Conservation (phyloP, 2,329 filamentous ascomycete species). For the Ilyonectria mors-panacis region DNA sequence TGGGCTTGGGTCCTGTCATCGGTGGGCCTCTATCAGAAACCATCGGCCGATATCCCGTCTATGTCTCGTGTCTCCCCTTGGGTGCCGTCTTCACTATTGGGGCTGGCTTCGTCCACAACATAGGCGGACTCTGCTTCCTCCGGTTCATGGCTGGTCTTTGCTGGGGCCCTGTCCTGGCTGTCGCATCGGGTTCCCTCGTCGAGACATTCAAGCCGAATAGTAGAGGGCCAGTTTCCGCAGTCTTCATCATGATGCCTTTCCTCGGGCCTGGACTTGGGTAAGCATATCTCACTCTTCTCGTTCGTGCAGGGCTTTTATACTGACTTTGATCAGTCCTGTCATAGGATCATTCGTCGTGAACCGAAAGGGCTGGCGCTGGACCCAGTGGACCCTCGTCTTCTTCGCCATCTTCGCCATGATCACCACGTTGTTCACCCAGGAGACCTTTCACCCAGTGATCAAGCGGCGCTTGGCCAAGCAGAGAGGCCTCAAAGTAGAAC, state of each 20-base stretch:
- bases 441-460: conserved; percentile 71
- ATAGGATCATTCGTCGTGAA: conserved; percentile 64
- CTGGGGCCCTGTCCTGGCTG: conserved; percentile 63
- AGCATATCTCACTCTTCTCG: conserved; percentile 33
- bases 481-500: conserved; percentile 49
- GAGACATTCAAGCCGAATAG: conserved; percentile 63
- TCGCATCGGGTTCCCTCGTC: conserved; percentile 64
- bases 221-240: conserved; percentile 59
- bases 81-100: conserved; percentile 71
- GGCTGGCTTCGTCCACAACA: conserved; percentile 64
- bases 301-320: neutral
- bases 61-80: conserved; percentile 60
- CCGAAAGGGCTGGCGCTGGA: conserved; percentile 68
- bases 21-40: conserved; percentile 73
- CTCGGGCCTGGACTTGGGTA: conserved; percentile 67
- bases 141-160: conserved; percentile 71
- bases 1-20: conserved; percentile 72
- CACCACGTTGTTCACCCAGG: conserved; percentile 60
- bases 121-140: conserved; percentile 66
- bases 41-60: conserved; percentile 68
- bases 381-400: conserved; percentile 66
- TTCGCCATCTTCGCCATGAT: conserved; percentile 57
- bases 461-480: conserved; percentile 56
- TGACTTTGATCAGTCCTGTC: conserved; percentile 56
- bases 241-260: conserved; percentile 67